Conservation (phyloP, 2,329 filamentous ascomycete genomes). For the Xylaria sp. region DNA sequence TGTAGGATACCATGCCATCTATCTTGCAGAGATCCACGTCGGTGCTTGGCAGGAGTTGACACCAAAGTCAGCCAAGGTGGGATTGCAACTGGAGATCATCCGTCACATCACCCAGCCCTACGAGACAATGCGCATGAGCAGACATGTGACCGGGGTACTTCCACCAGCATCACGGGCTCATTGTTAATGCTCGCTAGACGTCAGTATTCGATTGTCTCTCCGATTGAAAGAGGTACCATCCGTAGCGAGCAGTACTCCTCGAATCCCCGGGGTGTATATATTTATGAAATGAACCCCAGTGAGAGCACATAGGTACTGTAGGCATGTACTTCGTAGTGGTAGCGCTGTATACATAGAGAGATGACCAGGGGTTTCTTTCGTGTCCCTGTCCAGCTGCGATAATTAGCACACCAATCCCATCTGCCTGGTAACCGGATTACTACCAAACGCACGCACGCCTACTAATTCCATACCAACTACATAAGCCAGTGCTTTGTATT, state of each 20-base stretch:
- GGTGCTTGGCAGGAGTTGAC: conserved; percentile 19
- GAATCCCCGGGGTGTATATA: background rate
- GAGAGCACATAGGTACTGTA: background rate
- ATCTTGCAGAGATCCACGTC: background rate
- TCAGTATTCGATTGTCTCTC: background rate
- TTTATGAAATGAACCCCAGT: background rate
- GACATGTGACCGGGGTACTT: background rate
- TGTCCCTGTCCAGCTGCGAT: conserved; percentile 28
- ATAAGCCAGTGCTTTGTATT: no score
- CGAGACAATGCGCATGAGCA: background rate
- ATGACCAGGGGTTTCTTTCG: conserved; percentile 5
- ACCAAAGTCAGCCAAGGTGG: conserved; percentile 1
- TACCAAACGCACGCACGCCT: background rate
- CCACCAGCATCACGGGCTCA: background rate
- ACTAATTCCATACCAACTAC: background rate
- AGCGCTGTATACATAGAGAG: background rate
- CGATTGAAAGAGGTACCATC: background rate
- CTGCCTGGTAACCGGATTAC: conserved; percentile 20
- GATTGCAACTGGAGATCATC: conserved; percentile 4
- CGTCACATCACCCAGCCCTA: conserved; percentile 18
- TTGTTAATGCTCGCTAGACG: background rate
- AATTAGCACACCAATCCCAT: conserved; percentile 20
- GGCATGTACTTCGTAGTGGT: background rate
- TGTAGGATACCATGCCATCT: background rate
- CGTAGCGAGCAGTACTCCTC: background rate